Evolutionary conservation across 2,329 filamentous ascomycete species (phyloP).

Genomic region (Tolypocladium paradoxum): DNA sequence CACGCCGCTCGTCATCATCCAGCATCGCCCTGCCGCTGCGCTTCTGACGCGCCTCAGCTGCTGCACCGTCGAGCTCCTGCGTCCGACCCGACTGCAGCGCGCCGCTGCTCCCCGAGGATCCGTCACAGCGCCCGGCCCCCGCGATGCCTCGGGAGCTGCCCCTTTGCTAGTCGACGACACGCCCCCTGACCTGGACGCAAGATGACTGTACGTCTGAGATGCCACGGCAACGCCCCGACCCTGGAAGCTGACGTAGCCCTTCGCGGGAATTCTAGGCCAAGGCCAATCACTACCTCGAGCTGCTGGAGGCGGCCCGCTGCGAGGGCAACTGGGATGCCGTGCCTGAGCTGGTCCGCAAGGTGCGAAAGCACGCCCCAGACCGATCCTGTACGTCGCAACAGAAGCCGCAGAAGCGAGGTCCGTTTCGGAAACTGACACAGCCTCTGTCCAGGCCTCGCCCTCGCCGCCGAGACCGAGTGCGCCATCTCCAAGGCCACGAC

Average conservation of each 20-base stretch:
- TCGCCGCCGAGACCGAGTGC: slow-evolving; percentile 59
- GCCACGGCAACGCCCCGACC: background rate
- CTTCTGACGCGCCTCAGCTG: background rate
- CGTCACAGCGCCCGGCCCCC: background rate
- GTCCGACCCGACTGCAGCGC: background rate
- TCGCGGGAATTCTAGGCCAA: slow-evolving; percentile 44
- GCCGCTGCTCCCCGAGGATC: background rate
- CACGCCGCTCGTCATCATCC: background rate
- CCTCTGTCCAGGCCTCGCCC: slow-evolving; percentile 46
- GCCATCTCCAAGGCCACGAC: slow-evolving; percentile 46
- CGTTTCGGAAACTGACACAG: background rate
- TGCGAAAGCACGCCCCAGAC: slow-evolving; percentile 85
- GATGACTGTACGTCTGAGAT: slow-evolving; percentile 24
- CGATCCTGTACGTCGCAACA: slow-evolving; percentile 57
- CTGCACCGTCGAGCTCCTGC: background rate
- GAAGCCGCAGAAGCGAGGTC: background rate
- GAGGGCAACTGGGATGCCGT: slow-evolving; percentile 79
- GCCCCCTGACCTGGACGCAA: slow-evolving; percentile 19
- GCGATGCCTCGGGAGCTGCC: slow-evolving; percentile 11
- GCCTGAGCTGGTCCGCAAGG: slow-evolving; percentile 81
- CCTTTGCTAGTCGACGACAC: slow-evolving; percentile 3
- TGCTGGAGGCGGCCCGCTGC: slow-evolving; percentile 78
- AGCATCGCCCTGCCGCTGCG: background rate
- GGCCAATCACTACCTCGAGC: slow-evolving; percentile 68
- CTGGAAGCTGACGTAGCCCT: slow-evolving; percentile 10